Conservation (phyloP, 2,329 filamentous ascomycete species). For the Alternaria brassicae region DNA sequence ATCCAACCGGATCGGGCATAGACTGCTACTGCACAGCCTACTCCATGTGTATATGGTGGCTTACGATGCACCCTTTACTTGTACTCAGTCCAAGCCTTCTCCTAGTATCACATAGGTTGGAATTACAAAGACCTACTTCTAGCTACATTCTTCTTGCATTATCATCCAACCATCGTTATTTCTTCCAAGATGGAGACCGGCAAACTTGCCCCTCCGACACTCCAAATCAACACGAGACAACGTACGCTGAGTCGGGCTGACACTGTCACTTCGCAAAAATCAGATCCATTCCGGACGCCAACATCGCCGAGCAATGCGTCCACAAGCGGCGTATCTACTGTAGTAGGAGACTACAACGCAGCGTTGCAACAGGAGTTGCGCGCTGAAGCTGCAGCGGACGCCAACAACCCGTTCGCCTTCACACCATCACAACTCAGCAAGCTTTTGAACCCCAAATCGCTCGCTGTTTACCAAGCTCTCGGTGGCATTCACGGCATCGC, state of each 20-base stretch:
- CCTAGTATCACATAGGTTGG: neutral
- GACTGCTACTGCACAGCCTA: conserved; percentile 32
- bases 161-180: neutral
- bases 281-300: conserved; percentile 35
- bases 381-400: conserved; percentile 35
- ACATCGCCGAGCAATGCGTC: conserved; percentile 35
- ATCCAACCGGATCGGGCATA: too few relatives aligned
- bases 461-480: conserved; percentile 59
- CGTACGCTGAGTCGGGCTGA: conserved; percentile 34
- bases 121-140: neutral
- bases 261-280: conserved; percentile 34
- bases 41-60: conserved; percentile 20
- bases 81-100: neutral
- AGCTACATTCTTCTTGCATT: neutral
- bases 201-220: conserved; percentile 35
- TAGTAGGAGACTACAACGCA: conserved; percentile 41
- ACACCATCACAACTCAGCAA: conserved; percentile 62
- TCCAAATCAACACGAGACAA: conserved; percentile 38
- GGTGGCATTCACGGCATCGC: conserved; percentile 63
- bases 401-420: conserved; percentile 62
- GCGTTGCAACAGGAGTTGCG: conserved; percentile 35
- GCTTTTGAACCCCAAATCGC: conserved; percentile 60
- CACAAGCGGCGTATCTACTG: conserved; percentile 27
- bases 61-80: conserved; percentile 4
- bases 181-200: conserved; percentile 29